Evolutionary conservation across 768 basidiomycete species (phyloP), one percentile per base, ranked within the genome.

Genomic region (Lentinula sp.): DNA sequence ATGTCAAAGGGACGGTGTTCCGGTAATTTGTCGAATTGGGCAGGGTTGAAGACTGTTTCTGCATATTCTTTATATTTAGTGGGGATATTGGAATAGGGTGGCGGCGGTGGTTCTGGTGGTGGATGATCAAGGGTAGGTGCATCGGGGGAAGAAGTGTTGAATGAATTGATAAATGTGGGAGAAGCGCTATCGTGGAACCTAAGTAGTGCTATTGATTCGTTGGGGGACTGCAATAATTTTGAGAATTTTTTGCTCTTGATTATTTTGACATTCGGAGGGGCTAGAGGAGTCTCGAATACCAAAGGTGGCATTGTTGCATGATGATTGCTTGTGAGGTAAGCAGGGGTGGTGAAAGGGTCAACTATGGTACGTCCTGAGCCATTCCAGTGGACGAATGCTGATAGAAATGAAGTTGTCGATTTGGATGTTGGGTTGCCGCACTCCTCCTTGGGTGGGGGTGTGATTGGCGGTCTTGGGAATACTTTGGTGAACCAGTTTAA

Each of bases 51-150:
- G 6, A 73, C 67, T 18, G 68, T 59, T 31, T 67, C 59, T 21
- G 67, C 62, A 49, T 65, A 74, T 11, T 70, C 60, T 28, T 64
- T 65, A 59, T 74, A 75, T 50, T 74, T 68, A 0, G 46, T 13
- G 4, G 72, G 74, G 10, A 75, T 57, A 8, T 13, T 2, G 2
- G 35, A 37, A 37, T 37, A 37, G 35, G 35, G 35, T 37, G 35
- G 35, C 21, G 21, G 21, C 21, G 21, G 21, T 21, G 21, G 21
- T 21, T 21, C 21, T 21, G 21, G 21, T 21, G 21, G 21, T 21
- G 21, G 21, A 21, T 21, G 21, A 21, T 21, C 21, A 21, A 21
- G 21, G 21, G 21, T 21, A 21, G 21, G 21, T 21, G 21, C 21
- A 21, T 21, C 21, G 21, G 21, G 21, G 21, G 21, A 21, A 21